Base-by-base conservation (phyloP, 192 early-diverging fungal species). In the Entomortierella chlamydospora region DNA sequence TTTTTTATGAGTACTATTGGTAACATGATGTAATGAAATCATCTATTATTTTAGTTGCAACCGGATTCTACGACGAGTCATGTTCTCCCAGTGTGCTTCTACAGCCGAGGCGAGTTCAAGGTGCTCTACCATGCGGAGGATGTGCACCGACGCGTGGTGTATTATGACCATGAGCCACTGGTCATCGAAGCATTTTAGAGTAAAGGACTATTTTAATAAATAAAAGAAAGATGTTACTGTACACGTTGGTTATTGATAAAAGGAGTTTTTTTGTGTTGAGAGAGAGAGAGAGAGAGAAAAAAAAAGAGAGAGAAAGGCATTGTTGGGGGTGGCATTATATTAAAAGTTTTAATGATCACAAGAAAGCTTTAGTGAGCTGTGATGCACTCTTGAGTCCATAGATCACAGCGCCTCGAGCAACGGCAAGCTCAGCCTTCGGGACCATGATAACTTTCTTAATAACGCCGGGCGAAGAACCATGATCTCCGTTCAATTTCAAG, bases 41-140 rank as follows among this genome's bases (percentile, higher is more conserved):
- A n/a, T n/a, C n/a, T n/a, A 17, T 17, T 25, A n/a, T 26, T 10
- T 61, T 76, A 88, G 85, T 77, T 88, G 81, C 82, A 82, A 70
- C 68, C 83, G 12, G 83, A 87, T 63, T 81, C 71, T 29, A 82
- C 76, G 37, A 81, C 72, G n/a, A 81, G 60, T 11, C 82, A 87
- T 72, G 55, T 68, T 11, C 26, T 89, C 17, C 88, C 88, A 0
- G 68, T 89, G 11, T 87, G 85, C 64, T 89, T 87, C 57, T 80
- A 86, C 52, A 84, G 85, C 41, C 72, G 83, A 33, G 88, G 88
- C 54, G 76, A 86, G 55, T 89, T 82, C 65, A 83, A 87, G 63
- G 79, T 89, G 23, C 64, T 89, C 4, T 87, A 86, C 58, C 88
- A 89, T 53, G 85, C 81, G 26, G 84, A 89, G 54, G 86, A 89